These are phyloP conservation scores for Aspergillus hancockii DNA, from an alignment of 495 filamentous ascomycete species.

Conservation along the genomic window DNA sequence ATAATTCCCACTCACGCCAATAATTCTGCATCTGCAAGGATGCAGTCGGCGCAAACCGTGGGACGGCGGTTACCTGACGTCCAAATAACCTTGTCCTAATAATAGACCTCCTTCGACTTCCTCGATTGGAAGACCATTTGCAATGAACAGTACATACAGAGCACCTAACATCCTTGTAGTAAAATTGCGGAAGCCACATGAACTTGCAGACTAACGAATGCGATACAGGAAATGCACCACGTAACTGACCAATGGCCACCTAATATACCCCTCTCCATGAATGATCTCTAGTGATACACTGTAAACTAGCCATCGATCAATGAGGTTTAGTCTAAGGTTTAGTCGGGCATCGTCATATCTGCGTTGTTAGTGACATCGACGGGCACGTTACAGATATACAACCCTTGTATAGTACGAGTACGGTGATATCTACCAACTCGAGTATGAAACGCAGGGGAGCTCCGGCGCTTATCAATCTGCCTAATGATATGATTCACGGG, in stretches of 20 bases:
- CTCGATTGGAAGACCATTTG: too few species aligned
- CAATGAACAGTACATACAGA: too few species aligned
- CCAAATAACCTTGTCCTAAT: conserved; percentile 2
- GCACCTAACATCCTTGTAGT: too few species aligned
- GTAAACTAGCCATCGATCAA: background rate
- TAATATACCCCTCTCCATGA: too few species aligned
- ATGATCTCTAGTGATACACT: background rate
- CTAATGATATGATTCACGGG: conserved; percentile 13
- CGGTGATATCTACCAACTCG: background rate
- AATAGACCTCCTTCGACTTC: background rate
- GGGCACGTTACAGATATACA: too few species aligned
- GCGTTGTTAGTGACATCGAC: too few species aligned
- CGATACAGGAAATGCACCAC: too few species aligned
- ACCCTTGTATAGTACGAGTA: background rate
- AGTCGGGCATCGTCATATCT: too few species aligned
- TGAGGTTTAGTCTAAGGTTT: background rate
- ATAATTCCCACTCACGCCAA: background rate
- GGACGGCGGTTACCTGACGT: background rate
- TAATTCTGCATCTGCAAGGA: background rate
- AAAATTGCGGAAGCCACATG: too few species aligned
- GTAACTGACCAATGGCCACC: too few species aligned
- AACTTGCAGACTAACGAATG: too few species aligned
- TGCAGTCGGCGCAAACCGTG: background rate
- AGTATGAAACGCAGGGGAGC: conserved; percentile 18
- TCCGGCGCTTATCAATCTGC: background rate